These are phyloP conservation scores for Neurospora hispaniola DNA, from an alignment of 495 filamentous ascomycete genomes.

Conservation along the genomic window DNA sequence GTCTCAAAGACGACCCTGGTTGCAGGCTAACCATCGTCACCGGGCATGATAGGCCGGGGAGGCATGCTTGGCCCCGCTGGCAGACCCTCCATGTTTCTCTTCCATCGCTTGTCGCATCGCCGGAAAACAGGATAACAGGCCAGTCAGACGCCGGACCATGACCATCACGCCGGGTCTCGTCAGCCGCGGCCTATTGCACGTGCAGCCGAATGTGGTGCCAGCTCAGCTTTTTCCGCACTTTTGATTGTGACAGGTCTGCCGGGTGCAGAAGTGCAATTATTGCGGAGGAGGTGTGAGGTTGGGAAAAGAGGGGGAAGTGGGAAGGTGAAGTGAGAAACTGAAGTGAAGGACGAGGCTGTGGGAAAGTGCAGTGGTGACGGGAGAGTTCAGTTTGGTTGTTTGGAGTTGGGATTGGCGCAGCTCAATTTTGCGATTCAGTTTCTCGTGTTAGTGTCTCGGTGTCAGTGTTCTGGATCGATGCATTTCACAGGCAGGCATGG, in stretches of 20 bases:
- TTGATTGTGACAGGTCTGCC: constrained; percentile 21
- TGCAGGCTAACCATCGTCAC: constrained; percentile 16
- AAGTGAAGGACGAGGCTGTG: not conserved
- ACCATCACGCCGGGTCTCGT: not conserved
- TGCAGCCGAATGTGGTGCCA: constrained; percentile 19
- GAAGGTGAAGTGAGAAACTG: constrained; percentile 6
- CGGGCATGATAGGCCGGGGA: constrained; percentile 23
- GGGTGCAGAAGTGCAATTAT: not conserved
- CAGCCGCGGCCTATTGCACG: constrained; percentile 17
- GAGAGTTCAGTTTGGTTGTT: not conserved
- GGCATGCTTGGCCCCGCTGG: constrained; percentile 16
- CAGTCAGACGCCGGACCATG: constrained; percentile 12
- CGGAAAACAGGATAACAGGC: constrained; percentile 15
- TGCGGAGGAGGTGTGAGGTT: not conserved
- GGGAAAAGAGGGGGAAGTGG: constrained; percentile 4
- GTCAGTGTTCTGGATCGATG: not conserved
- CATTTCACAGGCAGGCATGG: not conserved
- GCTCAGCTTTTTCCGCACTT: constrained; percentile 15
- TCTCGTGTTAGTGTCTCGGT: not conserved
- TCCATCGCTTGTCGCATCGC: not conserved
- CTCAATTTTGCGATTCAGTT: not conserved
- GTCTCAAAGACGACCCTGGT: constrained; percentile 4
- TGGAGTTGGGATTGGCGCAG: not conserved
- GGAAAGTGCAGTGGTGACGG: not conserved
- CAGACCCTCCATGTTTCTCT: constrained; percentile 2